These are phyloP conservation scores for Moelleriella libera DNA, from an alignment of 2,329 filamentous ascomycete species.

Conservation along the genomic window DNA sequence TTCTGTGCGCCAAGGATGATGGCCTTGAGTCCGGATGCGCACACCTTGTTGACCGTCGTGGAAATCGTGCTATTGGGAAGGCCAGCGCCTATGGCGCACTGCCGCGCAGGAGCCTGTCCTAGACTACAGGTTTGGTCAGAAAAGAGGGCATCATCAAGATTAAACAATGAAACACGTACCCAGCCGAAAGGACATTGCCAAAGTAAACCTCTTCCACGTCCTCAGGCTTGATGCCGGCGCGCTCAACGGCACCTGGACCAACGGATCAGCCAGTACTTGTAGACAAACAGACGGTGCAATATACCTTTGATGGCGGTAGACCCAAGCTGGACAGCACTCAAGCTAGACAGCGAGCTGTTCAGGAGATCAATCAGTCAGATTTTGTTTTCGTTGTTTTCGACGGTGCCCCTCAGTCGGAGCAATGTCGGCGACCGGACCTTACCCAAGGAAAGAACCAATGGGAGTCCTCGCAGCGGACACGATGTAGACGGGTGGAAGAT, in stretches of 20 bases:
- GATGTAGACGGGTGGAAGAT: constrained; percentile 83
- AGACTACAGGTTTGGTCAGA: constrained; percentile 38
- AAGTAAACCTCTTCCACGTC: constrained; percentile 96
- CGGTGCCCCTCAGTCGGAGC: background rate
- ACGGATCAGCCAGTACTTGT: background rate
- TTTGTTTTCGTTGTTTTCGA: background rate
- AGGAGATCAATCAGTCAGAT: background rate
- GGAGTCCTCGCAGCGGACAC: constrained; percentile 85
- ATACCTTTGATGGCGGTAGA: constrained; percentile 84
- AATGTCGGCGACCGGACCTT: constrained; percentile 10
- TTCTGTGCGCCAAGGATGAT: constrained; percentile 91
- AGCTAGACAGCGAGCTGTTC: constrained; percentile 69
- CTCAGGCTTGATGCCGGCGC: constrained; percentile 74
- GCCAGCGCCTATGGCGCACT: constrained; percentile 82
- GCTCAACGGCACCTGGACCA: constrained; percentile 57
- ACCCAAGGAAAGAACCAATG: constrained; percentile 90
- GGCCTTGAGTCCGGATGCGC: constrained; percentile 87
- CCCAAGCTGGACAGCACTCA: constrained; percentile 77
- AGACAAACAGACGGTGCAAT: background rate
- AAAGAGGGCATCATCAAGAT: background rate
- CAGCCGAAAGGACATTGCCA: constrained; percentile 93
- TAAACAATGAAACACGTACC: constrained; percentile 38
- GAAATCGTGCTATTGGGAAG: constrained; percentile 66
- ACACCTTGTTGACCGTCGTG: constrained; percentile 98
- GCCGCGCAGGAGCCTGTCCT: constrained; percentile 89